Conservation (phyloP, 2,329 filamentous ascomycete genomes). For the Mollisiaceae sp. region DNA sequence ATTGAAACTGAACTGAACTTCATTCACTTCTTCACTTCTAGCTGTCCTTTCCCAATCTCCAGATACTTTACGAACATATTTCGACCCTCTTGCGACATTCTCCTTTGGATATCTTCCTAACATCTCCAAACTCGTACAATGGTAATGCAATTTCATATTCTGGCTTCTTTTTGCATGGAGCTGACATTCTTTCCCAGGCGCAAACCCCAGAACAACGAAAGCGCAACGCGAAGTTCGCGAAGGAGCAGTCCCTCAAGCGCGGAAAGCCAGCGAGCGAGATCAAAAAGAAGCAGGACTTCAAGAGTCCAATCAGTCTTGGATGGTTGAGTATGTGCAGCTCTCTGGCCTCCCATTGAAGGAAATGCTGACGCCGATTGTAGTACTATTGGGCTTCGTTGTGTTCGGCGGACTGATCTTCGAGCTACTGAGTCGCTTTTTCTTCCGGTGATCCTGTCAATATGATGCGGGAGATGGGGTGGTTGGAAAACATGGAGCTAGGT, state of each 20-base stretch:
- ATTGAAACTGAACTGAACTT: conserved; percentile 2
- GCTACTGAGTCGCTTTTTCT: conserved; percentile 43
- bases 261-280: conserved; percentile 72
- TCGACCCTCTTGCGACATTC: neutral
- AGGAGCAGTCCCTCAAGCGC: conserved; percentile 73
- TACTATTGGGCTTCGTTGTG: conserved; percentile 42
- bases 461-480: neutral
- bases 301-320: conserved; percentile 65
- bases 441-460: conserved; percentile 27
- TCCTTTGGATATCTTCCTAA: no score
- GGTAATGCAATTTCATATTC: conserved; percentile 12
- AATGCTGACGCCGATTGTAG: conserved; percentile 25
- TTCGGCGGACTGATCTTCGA: conserved; percentile 47
- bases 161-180: neutral
- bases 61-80: neutral
- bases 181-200: conserved; percentile 55
- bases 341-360: neutral
- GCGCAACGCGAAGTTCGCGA: conserved; percentile 79
- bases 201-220: conserved; percentile 86
- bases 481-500: neutral
- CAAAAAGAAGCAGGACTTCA: conserved; percentile 59
- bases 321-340: conserved; percentile 61
- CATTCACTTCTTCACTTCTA: neutral
- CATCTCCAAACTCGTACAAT: conserved; percentile 7
- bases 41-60: neutral